A percentile compares a stretch with the other conserved stretches of the same genome.
Evolutionary conservation across 441 rosid genomes (phyloP).

Genomic region (Brassica hybrid): DNA sequence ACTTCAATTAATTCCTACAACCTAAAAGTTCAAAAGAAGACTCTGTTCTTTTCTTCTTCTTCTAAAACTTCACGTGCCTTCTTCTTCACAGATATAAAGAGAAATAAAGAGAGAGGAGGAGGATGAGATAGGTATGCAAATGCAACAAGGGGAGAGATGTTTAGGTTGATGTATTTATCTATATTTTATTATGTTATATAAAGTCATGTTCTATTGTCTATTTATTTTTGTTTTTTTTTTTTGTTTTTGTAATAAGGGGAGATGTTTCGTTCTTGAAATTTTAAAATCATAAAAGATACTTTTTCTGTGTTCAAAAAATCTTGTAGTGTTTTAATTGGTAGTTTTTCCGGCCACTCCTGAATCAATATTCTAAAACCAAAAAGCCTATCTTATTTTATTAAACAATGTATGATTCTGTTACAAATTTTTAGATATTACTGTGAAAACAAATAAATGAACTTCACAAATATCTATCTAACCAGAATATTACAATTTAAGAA

Average conservation of each 20-base stretch:
- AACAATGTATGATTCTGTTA: background rate
- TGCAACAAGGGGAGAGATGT: constrained; percentile 6
- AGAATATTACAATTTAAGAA: background rate
- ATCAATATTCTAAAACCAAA: background rate
- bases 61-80: constrained; percentile 17
- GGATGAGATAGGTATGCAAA: constrained; percentile 17
- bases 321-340: background rate
- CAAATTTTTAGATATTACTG: background rate
- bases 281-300: constrained; percentile 13
- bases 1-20: constrained; percentile 48
- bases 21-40: constrained; percentile 33
- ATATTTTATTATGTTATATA: constrained; percentile 13
- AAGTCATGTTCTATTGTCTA: background rate
- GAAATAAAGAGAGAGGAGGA: background rate
- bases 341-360: background rate
- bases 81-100: constrained; percentile 19
- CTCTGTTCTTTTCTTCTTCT: constrained; percentile 25
- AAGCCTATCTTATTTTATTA: background rate
- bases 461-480: background rate
- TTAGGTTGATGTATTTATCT: background rate
- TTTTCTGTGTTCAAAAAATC: background rate
- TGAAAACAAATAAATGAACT: background rate
- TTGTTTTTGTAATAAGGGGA: constrained; percentile 27
- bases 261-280: constrained; percentile 31
- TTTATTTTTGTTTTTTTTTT: background rate